These are phyloP conservation scores for Linum usitatissimum DNA, from an alignment of 345 rosid genomes.

Conservation along the genomic window DNA sequence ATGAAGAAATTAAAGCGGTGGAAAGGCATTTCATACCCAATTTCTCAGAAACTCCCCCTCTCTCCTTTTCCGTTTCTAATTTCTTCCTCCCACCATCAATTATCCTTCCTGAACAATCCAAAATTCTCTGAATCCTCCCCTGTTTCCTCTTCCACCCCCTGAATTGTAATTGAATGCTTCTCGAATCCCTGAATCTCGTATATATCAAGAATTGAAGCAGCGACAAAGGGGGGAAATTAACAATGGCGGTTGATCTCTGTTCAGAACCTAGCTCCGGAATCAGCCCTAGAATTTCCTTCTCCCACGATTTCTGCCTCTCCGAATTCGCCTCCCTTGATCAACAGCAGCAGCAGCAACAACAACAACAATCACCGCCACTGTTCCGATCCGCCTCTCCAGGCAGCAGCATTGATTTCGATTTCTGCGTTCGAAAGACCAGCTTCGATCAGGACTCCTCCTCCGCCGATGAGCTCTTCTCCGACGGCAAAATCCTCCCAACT, in stretches of 20 bases:
- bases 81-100: no score
- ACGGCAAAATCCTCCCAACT: slow-evolving; percentile 10
- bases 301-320: slow-evolving; percentile 49
- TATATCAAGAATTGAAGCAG: not conserved
- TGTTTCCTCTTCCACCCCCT: no score
- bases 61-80: no score
- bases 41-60: no score
- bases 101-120: no score
- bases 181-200: not conserved
- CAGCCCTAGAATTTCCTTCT: slow-evolving; percentile 75
- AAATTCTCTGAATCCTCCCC: no score
- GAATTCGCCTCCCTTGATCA: slow-evolving; percentile 37
- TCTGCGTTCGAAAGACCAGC: not conserved
- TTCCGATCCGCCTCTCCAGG: not conserved
- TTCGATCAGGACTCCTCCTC: slow-evolving; percentile 3
- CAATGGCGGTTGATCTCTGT: slow-evolving; percentile 54
- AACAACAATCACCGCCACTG: not conserved
- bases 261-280: slow-evolving; percentile 38
- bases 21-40: no score
- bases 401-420: not conserved
- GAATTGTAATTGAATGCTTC: not conserved
- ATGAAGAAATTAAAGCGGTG: no score
- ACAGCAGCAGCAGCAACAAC: not conserved
- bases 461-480: slow-evolving; percentile 4
- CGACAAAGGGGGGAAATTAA: not conserved